phyloP scores from a whole-genome alignment of 176 grass and related monocot genomes.

The Phoenix dactylifera region DNA sequence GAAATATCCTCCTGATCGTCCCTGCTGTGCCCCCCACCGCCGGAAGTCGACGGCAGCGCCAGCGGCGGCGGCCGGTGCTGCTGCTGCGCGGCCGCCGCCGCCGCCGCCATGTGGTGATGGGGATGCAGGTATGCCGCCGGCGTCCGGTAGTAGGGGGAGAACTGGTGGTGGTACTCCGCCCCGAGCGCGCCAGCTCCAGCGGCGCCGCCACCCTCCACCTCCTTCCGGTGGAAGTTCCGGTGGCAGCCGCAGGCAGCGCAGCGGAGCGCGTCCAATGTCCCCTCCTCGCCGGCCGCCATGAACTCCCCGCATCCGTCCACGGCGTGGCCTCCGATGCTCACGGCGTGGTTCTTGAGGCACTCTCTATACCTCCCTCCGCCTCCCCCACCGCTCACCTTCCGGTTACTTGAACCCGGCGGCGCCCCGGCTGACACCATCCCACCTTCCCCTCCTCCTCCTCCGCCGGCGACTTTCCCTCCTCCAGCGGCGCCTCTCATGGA shows the following conservation, averaged over 20 bases:
- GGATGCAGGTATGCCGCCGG: background rate
- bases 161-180: constrained; percentile 7
- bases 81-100: background rate
- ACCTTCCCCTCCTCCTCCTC: background rate
- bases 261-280: constrained; percentile 59
- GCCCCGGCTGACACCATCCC: background rate
- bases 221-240: constrained; percentile 77
- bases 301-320: constrained; percentile 90
- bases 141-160: constrained; percentile 4
- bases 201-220: constrained; percentile 3
- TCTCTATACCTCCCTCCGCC: constrained; percentile 49
- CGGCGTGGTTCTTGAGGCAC: constrained; percentile 89
- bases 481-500: background rate
- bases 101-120: background rate
- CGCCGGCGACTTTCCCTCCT: background rate
- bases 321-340: constrained; percentile 60
- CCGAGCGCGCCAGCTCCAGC: constrained; percentile 10
- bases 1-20: constrained; percentile 41
- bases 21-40: constrained; percentile 20
- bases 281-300: constrained; percentile 64
- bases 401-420: constrained; percentile 7
- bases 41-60: constrained; percentile 44
- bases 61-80: constrained; percentile 17
- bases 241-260: constrained; percentile 88
- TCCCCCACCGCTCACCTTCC: constrained; percentile 1